Evolutionary conservation across 139 green algal species (phyloP), one percentile per base, ranked within the genome.

Genomic region (Micromonas commoda): DNA sequence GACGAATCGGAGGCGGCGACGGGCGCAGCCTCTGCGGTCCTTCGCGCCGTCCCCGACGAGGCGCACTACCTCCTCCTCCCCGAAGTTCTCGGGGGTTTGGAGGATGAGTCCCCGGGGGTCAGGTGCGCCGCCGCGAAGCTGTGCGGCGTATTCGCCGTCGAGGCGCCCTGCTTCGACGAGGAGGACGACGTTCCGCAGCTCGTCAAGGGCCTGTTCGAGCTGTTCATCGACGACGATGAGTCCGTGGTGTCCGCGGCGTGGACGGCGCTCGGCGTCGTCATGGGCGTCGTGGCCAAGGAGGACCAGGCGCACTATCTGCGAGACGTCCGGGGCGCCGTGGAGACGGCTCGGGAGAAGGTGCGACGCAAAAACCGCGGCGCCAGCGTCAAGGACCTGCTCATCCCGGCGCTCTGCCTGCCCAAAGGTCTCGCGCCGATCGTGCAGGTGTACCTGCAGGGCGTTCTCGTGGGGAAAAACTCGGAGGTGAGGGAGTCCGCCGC

Each of bases 381-480:
- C 45, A 63, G 53, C 53, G 29, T 67, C 68, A 38, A 72, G 19
- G 64, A 84, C 20, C 76, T 92, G 34, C 76, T 90, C 31, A 79
- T 98, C 53, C 83, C 90, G 0, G 94, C 94, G 1, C 88, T 98
- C 68, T 93, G 88, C 83, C 79, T 93, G 32, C 92, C 92, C 60
- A 94, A 95, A 81, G 94, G 89, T 0, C 86, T 98, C 38, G 80
- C 79, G 37, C 93, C 95, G 0, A 71, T 98, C 57, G 81, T 98
- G 76, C 92, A 92, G 32, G 90, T 98, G 77, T 99, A 94, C 87
- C 86, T 99, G 37, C 88, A 95, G 80, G 94, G 76, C 21, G 28
- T 82, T 2, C 69, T 85, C 2, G 23, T 34, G 33, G 76, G 60
- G 2, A n/a, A 24, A 63, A 3, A 24, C 6, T 2, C 53, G 23